phyloP scores from a whole-genome alignment of 768 basidiomycete genomes.

The Xerocomellus chrysenteron region DNA sequence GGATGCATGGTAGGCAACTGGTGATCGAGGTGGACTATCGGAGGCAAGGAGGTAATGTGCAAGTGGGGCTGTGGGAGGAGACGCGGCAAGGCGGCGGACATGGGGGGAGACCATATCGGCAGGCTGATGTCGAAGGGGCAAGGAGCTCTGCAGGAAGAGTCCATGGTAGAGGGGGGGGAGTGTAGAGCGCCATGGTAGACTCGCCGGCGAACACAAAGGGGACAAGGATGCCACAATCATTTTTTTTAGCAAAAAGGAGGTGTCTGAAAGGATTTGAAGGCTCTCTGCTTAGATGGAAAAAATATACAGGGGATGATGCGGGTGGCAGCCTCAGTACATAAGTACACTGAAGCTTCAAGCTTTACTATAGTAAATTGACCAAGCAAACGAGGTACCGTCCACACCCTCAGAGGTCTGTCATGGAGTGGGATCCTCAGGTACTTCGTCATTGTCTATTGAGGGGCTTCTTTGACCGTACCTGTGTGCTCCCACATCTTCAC shows the following conservation, averaged over 20 bases:
- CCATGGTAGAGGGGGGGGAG: slow-evolving; percentile 41
- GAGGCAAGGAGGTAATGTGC: slow-evolving; percentile 52
- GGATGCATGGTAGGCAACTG: slow-evolving; percentile 48
- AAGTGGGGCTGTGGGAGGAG: slow-evolving; percentile 31
- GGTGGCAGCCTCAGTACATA: slow-evolving; percentile 26
- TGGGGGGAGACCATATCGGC: slow-evolving; percentile 44
- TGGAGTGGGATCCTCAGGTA: no score
- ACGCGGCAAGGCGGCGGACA: slow-evolving; percentile 44
- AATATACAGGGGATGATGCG: slow-evolving; percentile 41
- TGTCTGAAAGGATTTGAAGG: slow-evolving; percentile 43
- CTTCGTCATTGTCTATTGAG: no score
- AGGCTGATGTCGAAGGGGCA: slow-evolving; percentile 36
- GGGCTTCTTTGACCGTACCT: no score
- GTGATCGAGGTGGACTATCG: slow-evolving; percentile 63
- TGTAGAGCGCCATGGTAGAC: slow-evolving; percentile 53
- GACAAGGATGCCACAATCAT: slow-evolving; percentile 29
- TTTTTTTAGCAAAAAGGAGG: slow-evolving; percentile 50
- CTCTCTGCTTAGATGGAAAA: slow-evolving; percentile 47
- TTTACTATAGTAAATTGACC: no score
- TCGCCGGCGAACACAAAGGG: slow-evolving; percentile 6
- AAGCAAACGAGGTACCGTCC: no score
- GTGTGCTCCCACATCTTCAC: no score
- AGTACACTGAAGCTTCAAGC: no score
- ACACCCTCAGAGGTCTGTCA: no score
- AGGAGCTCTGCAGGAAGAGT: slow-evolving; percentile 39